Base-by-base conservation (phyloP, 2,329 filamentous ascomycete genomes). In the Claviceps arundinis region DNA sequence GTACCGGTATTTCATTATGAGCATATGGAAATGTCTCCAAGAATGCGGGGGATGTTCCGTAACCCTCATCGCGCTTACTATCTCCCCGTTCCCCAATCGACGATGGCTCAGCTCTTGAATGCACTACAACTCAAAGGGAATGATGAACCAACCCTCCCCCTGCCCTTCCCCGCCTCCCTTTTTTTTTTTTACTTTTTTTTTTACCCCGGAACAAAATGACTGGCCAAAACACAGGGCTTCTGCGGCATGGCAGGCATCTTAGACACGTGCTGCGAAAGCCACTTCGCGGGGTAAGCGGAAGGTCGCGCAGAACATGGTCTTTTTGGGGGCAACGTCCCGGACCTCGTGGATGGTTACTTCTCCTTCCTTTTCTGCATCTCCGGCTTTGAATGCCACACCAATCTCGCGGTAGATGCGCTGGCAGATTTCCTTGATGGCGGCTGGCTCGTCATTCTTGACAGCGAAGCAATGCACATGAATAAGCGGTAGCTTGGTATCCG, bases 391-490 rank as follows among this genome's bases (percentile, higher is more conserved):
- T 55, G 61, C 56, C 43, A 70, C 61, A 11, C 70, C 71, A 56
- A 75, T 64, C 57, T 71, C 65, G 51, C 61, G 65, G 48, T 65
- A 54, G 50, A 71, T 74, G 59, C 57, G 68, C 52, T 68, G 61
- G 56, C 68, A 66, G 43, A 73, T 69, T 55, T 78, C 75, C 38
- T 75, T 69, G 4, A 71, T 74, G 65, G 81, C 78, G 3, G 78
- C 75, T 54, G 89, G 85, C 60, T 89, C 82, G 38, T 88, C 84
- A 48, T 78, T 82, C 70, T 95, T 91, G 43, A 84, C 82, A 24
- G 85, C 85, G 70, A 98, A 98, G 71, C 89, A 95, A 71, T 98
- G 89, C n/a, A 87, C 86, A 66, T 98, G 93, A 13, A 97, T 75
- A 69, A 94, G 76, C 0, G 93, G 93, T 47, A 97, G 73, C 55